Conservation (phyloP, 2,329 filamentous ascomycete genomes). For the Fusarium burgessii region DNA sequence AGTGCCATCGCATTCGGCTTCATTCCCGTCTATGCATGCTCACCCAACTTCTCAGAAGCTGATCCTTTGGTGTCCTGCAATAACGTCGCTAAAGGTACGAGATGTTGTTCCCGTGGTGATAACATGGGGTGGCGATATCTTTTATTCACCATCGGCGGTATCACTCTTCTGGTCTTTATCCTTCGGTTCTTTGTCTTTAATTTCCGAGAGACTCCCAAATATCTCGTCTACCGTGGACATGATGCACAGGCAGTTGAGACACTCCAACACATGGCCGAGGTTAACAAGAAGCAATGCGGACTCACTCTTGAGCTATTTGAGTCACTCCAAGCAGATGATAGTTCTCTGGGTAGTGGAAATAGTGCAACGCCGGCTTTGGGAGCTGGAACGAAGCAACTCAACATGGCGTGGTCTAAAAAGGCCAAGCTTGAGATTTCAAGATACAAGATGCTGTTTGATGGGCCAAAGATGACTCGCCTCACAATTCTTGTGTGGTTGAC, state of each 20-base stretch:
- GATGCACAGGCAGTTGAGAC: conserved; percentile 61
- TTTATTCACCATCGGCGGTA: conserved; percentile 57
- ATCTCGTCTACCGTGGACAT: conserved; percentile 56
- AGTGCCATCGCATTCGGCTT: conserved; percentile 65
- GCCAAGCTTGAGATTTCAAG: conserved; percentile 34
- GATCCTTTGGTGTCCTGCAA: conserved; percentile 59
- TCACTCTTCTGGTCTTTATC: conserved; percentile 58
- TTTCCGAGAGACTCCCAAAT: conserved; percentile 62
- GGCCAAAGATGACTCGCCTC: conserved; percentile 50
- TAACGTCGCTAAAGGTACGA: conserved; percentile 36
- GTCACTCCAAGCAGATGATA: conserved; percentile 40
- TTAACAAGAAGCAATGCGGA: conserved; percentile 52
- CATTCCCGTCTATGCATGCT: conserved; percentile 63
- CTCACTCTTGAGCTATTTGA: conserved; percentile 55
- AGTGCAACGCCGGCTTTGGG: conserved; percentile 34
- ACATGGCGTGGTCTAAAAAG: conserved; percentile 32
- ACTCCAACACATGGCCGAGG: conserved; percentile 59
- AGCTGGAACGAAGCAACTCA: conserved; percentile 24
- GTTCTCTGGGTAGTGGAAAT: conserved; percentile 33
- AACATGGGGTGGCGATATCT: conserved; percentile 67
- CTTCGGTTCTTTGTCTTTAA: conserved; percentile 60
- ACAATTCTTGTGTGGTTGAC: conserved; percentile 54
- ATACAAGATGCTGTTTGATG: conserved; percentile 52
- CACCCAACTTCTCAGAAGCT: conserved; percentile 61
- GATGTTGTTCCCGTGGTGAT: conserved; percentile 54